Percentiles rank a stretch among this genome's conserved stretches.
Conservation (phyloP, 306 rosid genomes). For the Dalbergia cochinchinensis region DNA sequence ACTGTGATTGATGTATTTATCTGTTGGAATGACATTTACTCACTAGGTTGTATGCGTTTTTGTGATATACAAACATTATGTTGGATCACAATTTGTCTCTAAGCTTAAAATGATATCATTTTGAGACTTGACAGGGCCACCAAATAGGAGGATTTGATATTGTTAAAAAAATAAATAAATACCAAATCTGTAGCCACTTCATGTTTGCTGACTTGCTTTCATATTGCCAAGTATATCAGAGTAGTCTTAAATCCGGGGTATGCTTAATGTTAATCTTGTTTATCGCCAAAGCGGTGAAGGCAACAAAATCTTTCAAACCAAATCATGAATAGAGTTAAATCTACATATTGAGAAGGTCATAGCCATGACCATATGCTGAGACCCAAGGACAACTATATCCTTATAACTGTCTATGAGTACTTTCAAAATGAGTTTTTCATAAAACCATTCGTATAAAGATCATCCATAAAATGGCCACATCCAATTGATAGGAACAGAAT, state of each 20-base stretch:
- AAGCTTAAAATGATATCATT: background rate
- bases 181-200: slow-evolving; percentile 1
- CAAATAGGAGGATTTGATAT: background rate
- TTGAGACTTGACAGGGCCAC: background rate
- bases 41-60: background rate
- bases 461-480: background rate
- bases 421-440: slow-evolving; percentile 11
- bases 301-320: background rate
- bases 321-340: background rate
- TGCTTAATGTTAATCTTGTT: slow-evolving; percentile 21
- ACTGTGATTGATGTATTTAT: slow-evolving; percentile 1
- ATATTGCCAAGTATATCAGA: slow-evolving; percentile 24
- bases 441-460: slow-evolving; percentile 6
- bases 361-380: slow-evolving; percentile 5
- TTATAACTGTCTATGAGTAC: background rate
- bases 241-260: background rate
- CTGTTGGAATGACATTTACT: background rate
- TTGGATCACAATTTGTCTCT: background rate
- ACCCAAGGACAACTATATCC: slow-evolving; percentile 4
- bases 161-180: background rate
- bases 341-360: background rate
- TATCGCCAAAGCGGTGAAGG: slow-evolving; percentile 6
- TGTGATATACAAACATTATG: background rate
- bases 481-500: slow-evolving; percentile 24
- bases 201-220: slow-evolving; percentile 15